A percentile compares a stretch with the other conserved stretches of the same genome.
Evolutionary conservation across 768 basidiomycete genomes (phyloP).

Genomic region (Grammothele lineata): DNA sequence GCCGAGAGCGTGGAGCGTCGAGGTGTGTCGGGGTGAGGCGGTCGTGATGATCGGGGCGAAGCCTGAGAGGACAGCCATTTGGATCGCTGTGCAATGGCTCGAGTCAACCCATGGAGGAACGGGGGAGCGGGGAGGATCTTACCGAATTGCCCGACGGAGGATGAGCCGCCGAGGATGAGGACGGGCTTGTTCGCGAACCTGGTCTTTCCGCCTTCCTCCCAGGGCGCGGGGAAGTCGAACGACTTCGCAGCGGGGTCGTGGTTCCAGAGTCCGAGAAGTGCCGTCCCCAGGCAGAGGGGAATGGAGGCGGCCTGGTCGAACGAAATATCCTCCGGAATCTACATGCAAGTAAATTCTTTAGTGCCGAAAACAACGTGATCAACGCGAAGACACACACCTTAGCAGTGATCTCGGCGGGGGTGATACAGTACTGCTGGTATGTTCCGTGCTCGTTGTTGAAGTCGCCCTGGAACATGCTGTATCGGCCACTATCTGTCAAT

Average conservation of each 20-base stretch:
- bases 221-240: conserved; percentile 10
- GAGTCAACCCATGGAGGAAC: not conserved
- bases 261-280: conserved; percentile 23
- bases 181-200: conserved; percentile 17
- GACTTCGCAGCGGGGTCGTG: not conserved
- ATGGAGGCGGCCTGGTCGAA: conserved; percentile 12
- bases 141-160: conserved; percentile 20
- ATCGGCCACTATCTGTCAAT: no score
- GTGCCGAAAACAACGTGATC: no score
- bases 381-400: conserved; percentile 22
- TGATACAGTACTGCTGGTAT: conserved; percentile 21
- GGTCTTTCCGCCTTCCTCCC: conserved; percentile 12
- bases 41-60: conserved; percentile 24
- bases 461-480: conserved; percentile 5
- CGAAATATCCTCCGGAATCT: conserved; percentile 9
- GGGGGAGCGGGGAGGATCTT: no score
- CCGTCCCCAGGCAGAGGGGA: conserved; percentile 4
- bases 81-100: conserved; percentile 11
- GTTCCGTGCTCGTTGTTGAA: conserved; percentile 2
- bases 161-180: conserved; percentile 19
- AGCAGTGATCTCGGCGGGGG: conserved; percentile 17
- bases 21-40: conserved; percentile 18
- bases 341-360: conserved; percentile 19
- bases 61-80: conserved; percentile 19
- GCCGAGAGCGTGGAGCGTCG: conserved; percentile 18